Evolutionary conservation across 2,329 filamentous ascomycete genomes (phyloP), one percentile per base, ranked within the genome.

Genomic region (Fonsecaea erecta): DNA sequence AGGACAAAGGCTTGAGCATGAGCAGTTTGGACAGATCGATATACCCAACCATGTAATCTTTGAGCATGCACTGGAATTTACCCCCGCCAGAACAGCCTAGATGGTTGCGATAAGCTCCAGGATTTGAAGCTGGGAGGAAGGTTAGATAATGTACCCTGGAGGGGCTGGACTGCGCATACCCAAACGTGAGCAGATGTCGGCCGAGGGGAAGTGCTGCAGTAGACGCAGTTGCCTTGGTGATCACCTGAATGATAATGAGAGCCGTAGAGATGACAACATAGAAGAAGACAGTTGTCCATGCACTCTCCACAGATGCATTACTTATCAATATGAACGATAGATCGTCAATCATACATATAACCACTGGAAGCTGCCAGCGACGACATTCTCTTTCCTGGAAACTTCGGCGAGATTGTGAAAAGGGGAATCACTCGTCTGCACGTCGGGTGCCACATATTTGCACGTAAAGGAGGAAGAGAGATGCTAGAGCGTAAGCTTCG

Each of bases 1-100:
- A 96, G 95, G 73, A 96, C 92, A 73, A 96, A 91, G 24, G 84
- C 77, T 96, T 96, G 79, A 96, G 94, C 81, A 76, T 94, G 90
- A 51, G 21, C 5, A 69, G 53, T 32, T 69, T 69, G 6, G 54
- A 32, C 14, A 62, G 30, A 21, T 64, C 61, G 3, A 56, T 67
- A n/a, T 63, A 62, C 1, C 57, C 55, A 2, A 24, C 35, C 51
- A 90, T 77, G 76, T 96, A 96, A 75, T 93, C 94, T 72, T 95
- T 91, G 68, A 96, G 87, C 35, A 96, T 78, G 74, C 89, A 92
- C 79, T 91, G 94, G 90, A 96, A 96, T 65, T 91, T 92, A 96
- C 84, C 0, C 88, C 86, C 35, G 95, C 90, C 2, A 89, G 88
- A 26, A 86, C 67, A 71, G 84, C 86, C 74, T 72, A 37, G 55